These are phyloP conservation scores for Cordyceps cicadae DNA, from an alignment of 2,329 filamentous ascomycete genomes.

Conservation along the genomic window DNA sequence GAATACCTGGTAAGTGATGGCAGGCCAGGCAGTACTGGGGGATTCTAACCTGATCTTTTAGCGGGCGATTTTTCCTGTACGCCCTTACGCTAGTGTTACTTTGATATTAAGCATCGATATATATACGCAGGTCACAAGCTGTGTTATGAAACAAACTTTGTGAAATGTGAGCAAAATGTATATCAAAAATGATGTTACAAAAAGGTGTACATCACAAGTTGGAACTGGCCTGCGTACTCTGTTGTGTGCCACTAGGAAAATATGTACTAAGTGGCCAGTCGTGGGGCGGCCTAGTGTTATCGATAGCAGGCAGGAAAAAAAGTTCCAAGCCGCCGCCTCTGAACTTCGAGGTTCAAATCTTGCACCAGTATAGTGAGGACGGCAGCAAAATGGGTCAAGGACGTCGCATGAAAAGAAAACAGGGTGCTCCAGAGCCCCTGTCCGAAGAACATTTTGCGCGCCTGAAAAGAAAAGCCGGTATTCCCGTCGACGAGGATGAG, in stretches of 20 bases:
- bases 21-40: no score
- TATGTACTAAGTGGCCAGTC: not conserved
- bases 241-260: not conserved
- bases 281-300: conserved; percentile 1
- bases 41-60: no score
- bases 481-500: conserved; percentile 46
- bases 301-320: conserved; percentile 9
- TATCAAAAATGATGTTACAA: no score
- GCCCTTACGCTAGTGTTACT: no score
- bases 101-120: no score
- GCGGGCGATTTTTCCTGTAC: no score
- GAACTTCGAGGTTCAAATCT: not conserved
- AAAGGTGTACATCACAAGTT: no score
- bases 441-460: conserved; percentile 73
- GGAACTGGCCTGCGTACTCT: no score
- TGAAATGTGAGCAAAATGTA: no score
- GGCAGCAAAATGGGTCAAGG: conserved; percentile 64
- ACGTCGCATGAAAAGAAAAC: conserved; percentile 92
- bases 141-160: no score
- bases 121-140: no score
- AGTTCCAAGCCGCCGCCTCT: not conserved
- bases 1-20: no score
- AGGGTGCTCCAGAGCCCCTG: conserved; percentile 75
- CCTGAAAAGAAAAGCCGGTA: conserved; percentile 74
- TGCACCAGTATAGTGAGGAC: not conserved